These are phyloP conservation scores for Zoysia japonica DNA, from an alignment of 176 grass and related monocot genomes.

Conservation along the genomic window DNA sequence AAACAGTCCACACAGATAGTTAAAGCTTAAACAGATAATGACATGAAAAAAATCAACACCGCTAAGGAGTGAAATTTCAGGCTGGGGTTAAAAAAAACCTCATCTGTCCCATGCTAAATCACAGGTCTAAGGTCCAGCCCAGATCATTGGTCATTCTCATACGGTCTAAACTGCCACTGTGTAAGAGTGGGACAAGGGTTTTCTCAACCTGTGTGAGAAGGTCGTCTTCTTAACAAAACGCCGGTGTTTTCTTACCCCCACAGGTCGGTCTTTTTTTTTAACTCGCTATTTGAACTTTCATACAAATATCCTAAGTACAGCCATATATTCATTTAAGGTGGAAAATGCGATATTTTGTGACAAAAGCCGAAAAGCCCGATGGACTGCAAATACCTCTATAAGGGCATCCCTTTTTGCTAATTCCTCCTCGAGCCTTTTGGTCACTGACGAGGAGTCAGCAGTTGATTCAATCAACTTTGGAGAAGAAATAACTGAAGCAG, in stretches of 20 bases:
- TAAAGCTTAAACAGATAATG: no score
- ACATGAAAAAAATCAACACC: slow-evolving; percentile 9
- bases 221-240: no score
- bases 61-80: background rate
- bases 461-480: slow-evolving; percentile 69
- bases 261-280: no score
- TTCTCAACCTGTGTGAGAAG: no score
- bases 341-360: slow-evolving; percentile 6
- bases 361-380: slow-evolving; percentile 9
- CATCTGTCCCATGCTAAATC: no score
- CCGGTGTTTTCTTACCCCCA: no score
- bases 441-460: slow-evolving; percentile 79
- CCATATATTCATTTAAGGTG: slow-evolving; percentile 9
- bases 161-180: no score
- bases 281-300: background rate
- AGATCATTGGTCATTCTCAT: no score
- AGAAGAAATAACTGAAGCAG: slow-evolving; percentile 68
- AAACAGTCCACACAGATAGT: no score
- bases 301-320: background rate
- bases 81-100: no score
- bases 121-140: no score
- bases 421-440: slow-evolving; percentile 96
- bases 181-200: no score
- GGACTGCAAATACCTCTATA: slow-evolving; percentile 75
- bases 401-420: slow-evolving; percentile 94